Evolutionary conservation across 1,139 yeast species (phyloP).

Genomic region (Kodamaea plutei): DNA sequence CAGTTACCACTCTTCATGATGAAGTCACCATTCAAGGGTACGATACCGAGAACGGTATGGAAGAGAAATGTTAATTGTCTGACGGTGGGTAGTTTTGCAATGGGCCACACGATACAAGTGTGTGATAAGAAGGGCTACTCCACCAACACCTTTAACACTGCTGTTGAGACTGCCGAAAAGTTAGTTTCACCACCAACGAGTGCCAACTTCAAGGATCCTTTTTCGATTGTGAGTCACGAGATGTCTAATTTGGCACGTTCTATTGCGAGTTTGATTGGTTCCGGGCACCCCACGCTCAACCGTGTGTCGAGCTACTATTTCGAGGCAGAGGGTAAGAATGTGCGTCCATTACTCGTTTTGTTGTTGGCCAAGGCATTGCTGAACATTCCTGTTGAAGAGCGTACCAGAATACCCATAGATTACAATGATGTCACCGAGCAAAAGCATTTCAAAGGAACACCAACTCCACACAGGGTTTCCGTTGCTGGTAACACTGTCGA

Average conservation of each 20-base stretch:
- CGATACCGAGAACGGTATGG: too few relatives aligned
- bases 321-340: constrained; percentile 94
- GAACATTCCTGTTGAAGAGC: constrained; percentile 65
- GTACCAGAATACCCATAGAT: constrained; percentile 63
- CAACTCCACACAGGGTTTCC: constrained; percentile 34
- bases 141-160: constrained; percentile 41
- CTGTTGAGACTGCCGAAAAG: constrained; percentile 74
- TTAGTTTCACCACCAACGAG: constrained; percentile 68
- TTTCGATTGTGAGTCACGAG: constrained; percentile 88
- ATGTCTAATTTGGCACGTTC: constrained; percentile 88
- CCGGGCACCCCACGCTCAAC: constrained; percentile 90
- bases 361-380: constrained; percentile 78
- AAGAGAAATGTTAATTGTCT: too few relatives aligned
- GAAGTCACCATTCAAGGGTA: too few relatives aligned
- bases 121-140: too few relatives aligned
- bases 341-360: constrained; percentile 85
- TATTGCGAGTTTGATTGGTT: constrained; percentile 81
- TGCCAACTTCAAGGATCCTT: constrained; percentile 64
- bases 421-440: constrained; percentile 61
- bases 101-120: too few relatives aligned
- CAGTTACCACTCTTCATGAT: too few relatives aligned
- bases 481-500: constrained; percentile 51
- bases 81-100: too few relatives aligned
- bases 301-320: constrained; percentile 90
- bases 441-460: constrained; percentile 52